Evolutionary conservation across 2,329 filamentous ascomycete species (phyloP).

Genomic region (Diaporthe humulicola): DNA sequence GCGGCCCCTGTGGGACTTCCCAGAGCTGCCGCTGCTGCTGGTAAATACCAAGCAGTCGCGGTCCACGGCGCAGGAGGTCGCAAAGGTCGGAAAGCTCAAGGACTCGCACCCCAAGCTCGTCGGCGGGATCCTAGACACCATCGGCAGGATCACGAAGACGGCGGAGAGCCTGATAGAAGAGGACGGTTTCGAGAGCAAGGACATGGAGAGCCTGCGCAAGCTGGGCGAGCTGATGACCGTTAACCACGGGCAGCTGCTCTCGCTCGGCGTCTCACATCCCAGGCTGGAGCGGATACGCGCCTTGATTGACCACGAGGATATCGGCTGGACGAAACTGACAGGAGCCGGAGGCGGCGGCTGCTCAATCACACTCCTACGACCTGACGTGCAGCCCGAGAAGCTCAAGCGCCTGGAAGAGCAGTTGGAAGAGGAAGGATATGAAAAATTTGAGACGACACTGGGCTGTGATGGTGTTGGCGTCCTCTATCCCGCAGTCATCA

Average conservation of each 20-base stretch:
- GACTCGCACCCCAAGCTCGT: constrained; percentile 81
- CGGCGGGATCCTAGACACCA: constrained; percentile 84
- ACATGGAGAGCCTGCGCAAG: constrained; percentile 74
- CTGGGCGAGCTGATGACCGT: constrained; percentile 92
- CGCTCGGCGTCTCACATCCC: constrained; percentile 94
- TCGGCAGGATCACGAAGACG: constrained; percentile 77
- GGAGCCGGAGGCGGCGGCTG: constrained; percentile 96
- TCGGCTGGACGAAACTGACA: constrained; percentile 98
- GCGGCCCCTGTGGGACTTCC: constrained; percentile 85
- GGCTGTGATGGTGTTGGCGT: constrained; percentile 96
- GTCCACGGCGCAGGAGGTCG: constrained; percentile 87
- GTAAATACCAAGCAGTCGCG: constrained; percentile 91
- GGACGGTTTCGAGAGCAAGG: constrained; percentile 76
- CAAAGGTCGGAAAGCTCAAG: constrained; percentile 83
- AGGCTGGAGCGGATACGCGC: constrained; percentile 92
- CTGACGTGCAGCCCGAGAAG: constrained; percentile 68
- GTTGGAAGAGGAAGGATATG: constrained; percentile 80
- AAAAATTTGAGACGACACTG: constrained; percentile 88
- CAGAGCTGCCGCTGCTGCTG: constrained; percentile 89
- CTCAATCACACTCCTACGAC: constrained; percentile 89
- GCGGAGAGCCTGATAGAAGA: constrained; percentile 68
- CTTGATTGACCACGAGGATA: constrained; percentile 87
- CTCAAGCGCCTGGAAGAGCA: constrained; percentile 74
- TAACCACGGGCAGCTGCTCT: constrained; percentile 93
- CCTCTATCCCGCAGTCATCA: constrained; percentile 90